Evolutionary conservation across 2,329 filamentous ascomycete species (phyloP), one percentile per base, ranked within the genome.

Genomic region (Penicillium frequentans): DNA sequence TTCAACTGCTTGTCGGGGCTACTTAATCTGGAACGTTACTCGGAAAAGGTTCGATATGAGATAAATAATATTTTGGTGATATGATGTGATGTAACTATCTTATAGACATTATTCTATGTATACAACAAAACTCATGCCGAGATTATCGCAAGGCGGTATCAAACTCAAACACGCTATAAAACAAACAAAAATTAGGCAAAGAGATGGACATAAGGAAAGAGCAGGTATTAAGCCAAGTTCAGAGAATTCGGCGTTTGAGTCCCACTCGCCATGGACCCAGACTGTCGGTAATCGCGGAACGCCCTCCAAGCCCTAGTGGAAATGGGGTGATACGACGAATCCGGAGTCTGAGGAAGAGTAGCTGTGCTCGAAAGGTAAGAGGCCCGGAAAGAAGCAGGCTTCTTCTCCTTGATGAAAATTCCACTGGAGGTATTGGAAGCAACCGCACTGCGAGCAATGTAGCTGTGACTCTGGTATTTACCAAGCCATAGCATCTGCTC

Each of bases 401-500:
- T 29, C 39, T 52, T 52, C 19, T 52, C 39, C 26, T 52, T 45
- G 33, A 45, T 21, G 21, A 52, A 27, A 1, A 52, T 14, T 1
- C 37, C 49, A 33, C 37, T 44, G 16, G 49, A 52, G n/a, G 19
- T 13, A 23, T 3, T 5, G 3, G 49, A 52, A 2, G 24, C 6
- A 31, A 52, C 16, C 11, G 49, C 49, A 33, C 10, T 44, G 11
- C 49, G 49, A 44, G 49, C 37, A 43, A 52, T 52, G 37, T 24
- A 52, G 24, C 37, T 44, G 14, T 52, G 49, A 26, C 49, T 52
- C 29, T 52, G 49, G 49, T 52, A 52, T 45, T 52, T 52, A 33
- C 49, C 49, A 5, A 52, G 49, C 49, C 49, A 52, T 35, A 52
- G 49, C 49, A 52, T 52, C 27, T 52, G 49, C 23, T 52, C 49